These are phyloP conservation scores for Cladosporium sphaerospermum DNA, from an alignment of 2,329 filamentous ascomycete species.

Conservation along the genomic window DNA sequence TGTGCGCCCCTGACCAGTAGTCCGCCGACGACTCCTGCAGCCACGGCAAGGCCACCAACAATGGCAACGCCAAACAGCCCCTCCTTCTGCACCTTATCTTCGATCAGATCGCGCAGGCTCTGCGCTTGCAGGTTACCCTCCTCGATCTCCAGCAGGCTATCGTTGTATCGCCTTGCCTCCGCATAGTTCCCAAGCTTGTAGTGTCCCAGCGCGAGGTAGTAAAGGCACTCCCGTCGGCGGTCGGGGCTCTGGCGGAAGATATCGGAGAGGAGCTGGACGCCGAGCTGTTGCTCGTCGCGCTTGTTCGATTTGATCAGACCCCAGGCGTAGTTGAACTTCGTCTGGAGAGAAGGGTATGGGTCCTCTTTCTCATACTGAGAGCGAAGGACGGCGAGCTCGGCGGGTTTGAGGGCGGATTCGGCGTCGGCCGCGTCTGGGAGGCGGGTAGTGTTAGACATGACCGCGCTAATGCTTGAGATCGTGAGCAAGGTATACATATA, in stretches of 20 bases:
- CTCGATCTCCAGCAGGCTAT: slow-evolving; percentile 83
- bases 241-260: slow-evolving; percentile 94
- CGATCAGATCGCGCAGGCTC: slow-evolving; percentile 80
- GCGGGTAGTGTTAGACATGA: slow-evolving; percentile 22
- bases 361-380: slow-evolving; percentile 96
- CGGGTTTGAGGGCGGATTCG: slow-evolving; percentile 86
- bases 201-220: slow-evolving; percentile 94
- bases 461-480: not conserved
- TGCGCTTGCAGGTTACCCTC: slow-evolving; percentile 84
- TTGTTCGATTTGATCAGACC: slow-evolving; percentile 88
- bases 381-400: slow-evolving; percentile 86
- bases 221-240: slow-evolving; percentile 92
- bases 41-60: slow-evolving; percentile 84
- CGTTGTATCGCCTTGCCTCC: slow-evolving; percentile 91
- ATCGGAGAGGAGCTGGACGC: slow-evolving; percentile 86
- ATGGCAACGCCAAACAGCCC: slow-evolving; percentile 92
- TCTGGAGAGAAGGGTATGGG: slow-evolving; percentile 92
- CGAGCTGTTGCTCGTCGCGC: slow-evolving; percentile 84
- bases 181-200: slow-evolving; percentile 98
- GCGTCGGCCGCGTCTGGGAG: slow-evolving; percentile 87
- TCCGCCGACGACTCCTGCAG: slow-evolving; percentile 86
- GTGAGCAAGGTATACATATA: not conserved
- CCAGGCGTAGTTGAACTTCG: slow-evolving; percentile 99
- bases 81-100: slow-evolving; percentile 93
- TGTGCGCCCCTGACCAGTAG: slow-evolving; percentile 69